These are phyloP conservation scores for Glycyrrhiza uralensis DNA, from an alignment of 306 rosid species.

Conservation along the genomic window DNA sequence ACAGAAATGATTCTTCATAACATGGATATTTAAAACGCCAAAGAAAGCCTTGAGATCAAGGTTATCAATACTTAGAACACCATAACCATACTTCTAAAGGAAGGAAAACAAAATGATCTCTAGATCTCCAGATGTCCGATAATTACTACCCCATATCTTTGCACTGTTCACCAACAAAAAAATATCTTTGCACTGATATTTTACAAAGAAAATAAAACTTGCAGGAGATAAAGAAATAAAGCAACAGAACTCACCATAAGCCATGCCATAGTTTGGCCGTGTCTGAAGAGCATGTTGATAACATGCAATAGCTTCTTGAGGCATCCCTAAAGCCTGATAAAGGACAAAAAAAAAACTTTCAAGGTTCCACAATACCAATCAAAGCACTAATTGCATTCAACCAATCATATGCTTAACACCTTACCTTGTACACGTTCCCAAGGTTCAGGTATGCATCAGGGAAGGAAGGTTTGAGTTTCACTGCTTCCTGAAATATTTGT, in stretches of 20 bases:
- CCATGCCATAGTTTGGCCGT: conserved; percentile 89
- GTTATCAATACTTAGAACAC: neutral
- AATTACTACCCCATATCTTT: neutral
- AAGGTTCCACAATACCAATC: conserved; percentile 43
- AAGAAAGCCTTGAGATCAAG: neutral
- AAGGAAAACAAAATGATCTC: neutral
- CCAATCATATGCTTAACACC: conserved; percentile 42
- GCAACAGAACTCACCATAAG: conserved; percentile 61
- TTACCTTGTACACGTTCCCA: conserved; percentile 98
- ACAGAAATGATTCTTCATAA: neutral
- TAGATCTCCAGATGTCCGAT: neutral
- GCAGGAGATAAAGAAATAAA: neutral
- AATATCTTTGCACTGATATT: neutral
- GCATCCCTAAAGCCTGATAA: conserved; percentile 90
- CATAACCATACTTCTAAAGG: neutral
- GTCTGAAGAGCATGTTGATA: conserved; percentile 92
- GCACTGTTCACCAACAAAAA: too few relatives aligned
- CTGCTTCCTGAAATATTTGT: conserved; percentile 79
- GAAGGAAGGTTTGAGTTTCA: conserved; percentile 92
- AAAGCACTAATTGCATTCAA: conserved; percentile 44
- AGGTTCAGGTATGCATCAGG: conserved; percentile 99
- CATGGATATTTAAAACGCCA: neutral
- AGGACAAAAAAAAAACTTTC: conserved; percentile 31
- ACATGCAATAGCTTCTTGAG: conserved; percentile 93
- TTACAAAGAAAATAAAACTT: neutral